A percentile compares a stretch with the other conserved stretches of the same genome.
Evolutionary conservation across 768 basidiomycete genomes (phyloP).

Genomic region (Sarcodon aspratus): DNA sequence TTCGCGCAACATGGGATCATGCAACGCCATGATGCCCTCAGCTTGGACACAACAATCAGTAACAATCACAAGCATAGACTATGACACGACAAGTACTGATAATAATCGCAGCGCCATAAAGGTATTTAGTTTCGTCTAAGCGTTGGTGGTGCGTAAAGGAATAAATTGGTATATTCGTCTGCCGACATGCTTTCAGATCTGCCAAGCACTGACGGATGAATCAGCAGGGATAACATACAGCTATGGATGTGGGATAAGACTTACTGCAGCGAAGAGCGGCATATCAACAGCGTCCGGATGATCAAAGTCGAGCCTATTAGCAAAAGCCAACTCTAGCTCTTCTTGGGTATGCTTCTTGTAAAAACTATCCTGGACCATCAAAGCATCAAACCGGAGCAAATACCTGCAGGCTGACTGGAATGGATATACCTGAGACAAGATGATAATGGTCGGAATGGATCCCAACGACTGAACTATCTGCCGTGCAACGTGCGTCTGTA

Average conservation of each 20-base stretch:
- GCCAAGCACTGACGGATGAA: conserved; percentile 53
- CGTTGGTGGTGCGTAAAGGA: conserved; percentile 89
- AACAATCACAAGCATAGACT: not conserved
- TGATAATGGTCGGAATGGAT: conserved; percentile 81
- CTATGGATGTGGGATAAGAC: not conserved
- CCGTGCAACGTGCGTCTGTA: conserved; percentile 74
- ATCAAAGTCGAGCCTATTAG: conserved; percentile 77
- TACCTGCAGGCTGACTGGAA: not conserved
- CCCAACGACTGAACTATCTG: conserved; percentile 73
- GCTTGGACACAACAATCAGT: conserved; percentile 25
- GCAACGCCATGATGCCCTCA: conserved; percentile 87
- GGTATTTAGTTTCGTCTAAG: conserved; percentile 66
- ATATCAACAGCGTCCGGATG: conserved; percentile 92
- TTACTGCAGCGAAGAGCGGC: conserved; percentile 68
- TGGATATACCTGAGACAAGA: conserved; percentile 66
- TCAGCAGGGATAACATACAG: not conserved
- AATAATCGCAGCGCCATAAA: conserved; percentile 90
- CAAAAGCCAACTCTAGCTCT: conserved; percentile 74
- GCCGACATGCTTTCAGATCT: conserved; percentile 77
- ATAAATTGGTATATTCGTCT: conserved; percentile 87
- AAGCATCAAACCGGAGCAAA: not conserved
- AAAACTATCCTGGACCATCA: conserved; percentile 68
- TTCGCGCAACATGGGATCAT: conserved; percentile 64
- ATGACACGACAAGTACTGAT: conserved; percentile 41
- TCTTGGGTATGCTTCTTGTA: conserved; percentile 76